Evolutionary conservation across 2,329 filamentous ascomycete species (phyloP), one percentile per base, ranked within the genome.

Genomic region (Aspergillus cejpii): DNA sequence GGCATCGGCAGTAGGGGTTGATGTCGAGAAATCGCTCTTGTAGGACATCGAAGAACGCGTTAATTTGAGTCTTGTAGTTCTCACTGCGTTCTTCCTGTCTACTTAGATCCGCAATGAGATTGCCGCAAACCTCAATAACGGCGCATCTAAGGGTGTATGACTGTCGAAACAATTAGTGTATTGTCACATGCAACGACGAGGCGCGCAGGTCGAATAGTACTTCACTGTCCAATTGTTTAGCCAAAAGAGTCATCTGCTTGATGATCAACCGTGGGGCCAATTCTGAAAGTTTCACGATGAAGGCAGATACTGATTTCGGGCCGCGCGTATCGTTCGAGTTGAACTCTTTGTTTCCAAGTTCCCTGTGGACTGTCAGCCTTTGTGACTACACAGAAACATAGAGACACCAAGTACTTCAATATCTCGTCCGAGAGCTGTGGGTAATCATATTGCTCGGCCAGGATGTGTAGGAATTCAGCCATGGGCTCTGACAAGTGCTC

Each of bases 401-500:
- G 7, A 23, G 11, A n/a, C 3, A n/a, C 10, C 12, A 21, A 21
- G 8, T 65, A 74, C 73, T 73, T 84, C 47, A 98, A 69, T 23
- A 97, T 87, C 63, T 98, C 92, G 63, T 96, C 92, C 3, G 89
- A 85, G 6, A 98, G 76, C 61, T 98, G 92, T 12, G 90, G 87
- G 63, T 97, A 94, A 68, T 98, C 92, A 70, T 97, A 98, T 71
- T 96, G 91, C 64, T 97, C 90, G 1, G 90, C 84, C 20, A 98
- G 75, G 59, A 97, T 98, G 58, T 97, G 88, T 3, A 98, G 73
- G 58, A 98, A 95, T 65, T 98, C 94, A 24, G 92, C 92, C 92
- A 98, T 98, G 1, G 92, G 92, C 62, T 98, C 92, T 0, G 92
- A 91, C n/a, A 98, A 73, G 67, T 98, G 92, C 69, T 98, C 92